Evolutionary conservation across 345 rosid genomes (phyloP), one percentile per base, ranked within the genome.

Genomic region (Euphorbia tirucalli): DNA sequence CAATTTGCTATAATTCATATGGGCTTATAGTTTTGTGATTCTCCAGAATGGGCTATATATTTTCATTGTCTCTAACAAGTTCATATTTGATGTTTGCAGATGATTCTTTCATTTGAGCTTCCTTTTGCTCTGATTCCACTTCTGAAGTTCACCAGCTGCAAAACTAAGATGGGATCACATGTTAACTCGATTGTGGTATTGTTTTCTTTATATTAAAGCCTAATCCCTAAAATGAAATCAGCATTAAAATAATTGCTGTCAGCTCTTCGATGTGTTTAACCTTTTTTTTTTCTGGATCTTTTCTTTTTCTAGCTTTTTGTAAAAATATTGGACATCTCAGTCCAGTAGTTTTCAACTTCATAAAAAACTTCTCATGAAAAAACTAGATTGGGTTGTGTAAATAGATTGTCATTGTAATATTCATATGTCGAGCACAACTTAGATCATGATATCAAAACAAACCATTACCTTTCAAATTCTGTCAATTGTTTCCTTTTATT

Each of bases 91-190:
- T 72, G 49, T 19, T 59, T 62, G 76, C 92, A 94, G 97, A 94
- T 92, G 96, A 90, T 92, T 78, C 82, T 94, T 64, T 92, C 98
- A 18, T 94, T 94, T 74, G 98, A 90, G 86, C 97, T 92, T 48
- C 97, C 98, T 14, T 94, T 94, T 50, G 92, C 97, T 27, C 82
- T 94, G 27, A 83, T 90, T 73, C 98, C 98, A 1, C 96, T 94
- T 74, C 96, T 94, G 77, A 94, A 94, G 72, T 94, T 94, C 82
- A 94, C 97, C 50, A 89, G 96, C 79, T 85, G 97, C 88, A 74
- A 87, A 77, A 80, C 82, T 77, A 94, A 89, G 88, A 94, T 94
- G 99, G 96, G 97, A 16, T 13, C 61, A 31, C n/a, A 82, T 59
- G 92, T 78, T 61, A 94, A 94, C 76, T 82, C 96, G 56, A 62